Base-by-base conservation (phyloP, 2,329 filamentous ascomycete species). In the Leptographium flavum region DNA sequence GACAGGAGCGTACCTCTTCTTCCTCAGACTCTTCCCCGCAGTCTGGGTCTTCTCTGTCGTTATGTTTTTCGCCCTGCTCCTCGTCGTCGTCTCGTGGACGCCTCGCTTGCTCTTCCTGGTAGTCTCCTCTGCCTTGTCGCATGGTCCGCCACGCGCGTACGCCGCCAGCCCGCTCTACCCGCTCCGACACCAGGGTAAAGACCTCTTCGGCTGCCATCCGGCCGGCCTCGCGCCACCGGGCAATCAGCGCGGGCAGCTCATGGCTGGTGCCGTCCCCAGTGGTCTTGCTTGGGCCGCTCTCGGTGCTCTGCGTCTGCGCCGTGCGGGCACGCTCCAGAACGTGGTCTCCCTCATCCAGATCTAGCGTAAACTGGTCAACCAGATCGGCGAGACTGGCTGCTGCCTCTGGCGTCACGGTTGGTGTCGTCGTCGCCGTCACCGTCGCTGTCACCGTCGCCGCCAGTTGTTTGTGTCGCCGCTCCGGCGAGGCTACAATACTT, bases 131-230 rank as follows among this genome's bases (percentile, higher is more conserved):
- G 17, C n/a, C 39, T 28, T 32, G 38, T 19, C 23, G 43, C 19
- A 52, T 36, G 50, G 49, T 56, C 45, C 53, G 45, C 63, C 58
- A 59, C 1, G 55, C 55, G 45, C 45, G 51, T 21, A 47, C 51
- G 2, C 56, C 58, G 4, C 52, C 71, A 2, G 48, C 47, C 2
- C 44, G 45, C 68, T 45, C 75, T 63, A 57, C 54, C 23, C 57
- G 41, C 14, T 79, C 76, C 50, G 70, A 69, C 21, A 80, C 75
- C 19, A 66, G 62, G 22, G 62, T 67, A 57, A 81, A 85, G 11
- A 84, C 61, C 54, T 83, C 78, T 52, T 86, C 81, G 1, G 81
- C 81, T 7, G 78, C 80, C 42, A 68, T 62, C 50, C 79, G 69
- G 48, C 73, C 74, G 17, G 76, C 73, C 0, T 56, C 59, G 39